Evolutionary conservation across 768 basidiomycete species (phyloP).

Genomic region (Suillus brevipes): DNA sequence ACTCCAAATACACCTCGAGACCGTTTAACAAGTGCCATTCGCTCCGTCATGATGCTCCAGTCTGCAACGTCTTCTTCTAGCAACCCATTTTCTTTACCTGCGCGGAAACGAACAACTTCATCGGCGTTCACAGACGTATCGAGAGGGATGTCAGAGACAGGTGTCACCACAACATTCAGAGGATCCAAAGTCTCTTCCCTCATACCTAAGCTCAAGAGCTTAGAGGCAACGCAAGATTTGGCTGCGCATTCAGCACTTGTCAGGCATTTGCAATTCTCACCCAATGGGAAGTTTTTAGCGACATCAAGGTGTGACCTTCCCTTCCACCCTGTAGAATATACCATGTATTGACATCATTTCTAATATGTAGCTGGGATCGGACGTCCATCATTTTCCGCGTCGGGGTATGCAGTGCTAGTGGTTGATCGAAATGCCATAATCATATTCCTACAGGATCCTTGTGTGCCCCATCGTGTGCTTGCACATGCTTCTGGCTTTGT

Average conservation of each 20-base stretch:
- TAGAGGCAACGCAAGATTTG: slow-evolving; percentile 60
- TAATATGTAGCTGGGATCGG: slow-evolving; percentile 66
- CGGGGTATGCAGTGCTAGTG: slow-evolving; percentile 41
- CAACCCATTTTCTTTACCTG: slow-evolving; percentile 18
- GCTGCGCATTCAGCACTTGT: slow-evolving; percentile 69
- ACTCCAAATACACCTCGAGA: slow-evolving; percentile 11
- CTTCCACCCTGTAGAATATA: neutral
- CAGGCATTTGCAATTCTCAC: slow-evolving; percentile 73
- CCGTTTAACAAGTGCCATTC: slow-evolving; percentile 38
- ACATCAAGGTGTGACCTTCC: slow-evolving; percentile 56
- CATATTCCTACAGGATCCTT: slow-evolving; percentile 46
- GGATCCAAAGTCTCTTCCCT: slow-evolving; percentile 57
- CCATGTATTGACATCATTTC: neutral
- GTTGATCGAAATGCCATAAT: neutral
- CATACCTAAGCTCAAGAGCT: slow-evolving; percentile 52
- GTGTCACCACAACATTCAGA: slow-evolving; percentile 34
- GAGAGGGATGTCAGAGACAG: neutral
- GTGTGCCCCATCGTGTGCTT: slow-evolving; percentile 59
- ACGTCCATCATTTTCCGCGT: slow-evolving; percentile 69
- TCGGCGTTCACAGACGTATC: slow-evolving; percentile 22
- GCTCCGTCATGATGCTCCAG: slow-evolving; percentile 39
- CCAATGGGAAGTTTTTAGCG: slow-evolving; percentile 71
- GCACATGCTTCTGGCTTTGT: slow-evolving; percentile 73
- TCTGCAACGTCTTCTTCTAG: slow-evolving; percentile 18
- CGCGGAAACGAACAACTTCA: slow-evolving; percentile 39